Percentiles rank a stretch among this genome's conserved stretches.
Evolutionary conservation across 192 early-diverging fungal species (phyloP).

Genomic region (Glomus cerebriforme): DNA sequence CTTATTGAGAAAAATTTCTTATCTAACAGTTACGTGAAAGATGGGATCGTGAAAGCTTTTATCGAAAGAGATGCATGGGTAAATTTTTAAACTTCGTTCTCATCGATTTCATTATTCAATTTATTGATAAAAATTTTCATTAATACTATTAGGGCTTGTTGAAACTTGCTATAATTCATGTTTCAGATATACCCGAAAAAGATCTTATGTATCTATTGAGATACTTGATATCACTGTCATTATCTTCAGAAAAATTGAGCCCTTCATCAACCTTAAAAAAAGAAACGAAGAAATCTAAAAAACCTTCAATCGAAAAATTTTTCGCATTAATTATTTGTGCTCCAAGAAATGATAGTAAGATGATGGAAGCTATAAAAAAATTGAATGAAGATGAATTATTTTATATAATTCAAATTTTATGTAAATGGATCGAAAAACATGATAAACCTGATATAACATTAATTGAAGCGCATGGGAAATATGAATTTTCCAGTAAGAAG

Average conservation of each 20-base stretch:
- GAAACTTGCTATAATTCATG: background rate
- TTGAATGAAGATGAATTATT: slow-evolving; percentile 10
- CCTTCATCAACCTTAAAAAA: background rate
- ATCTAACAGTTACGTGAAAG: background rate
- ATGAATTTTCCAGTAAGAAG: background rate
- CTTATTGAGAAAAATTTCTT: slow-evolving; percentile 1
- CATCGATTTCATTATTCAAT: background rate
- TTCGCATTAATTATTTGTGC: background rate
- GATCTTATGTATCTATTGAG: slow-evolving; percentile 12
- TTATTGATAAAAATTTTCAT: background rate
- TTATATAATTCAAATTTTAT: background rate
- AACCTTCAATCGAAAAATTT: background rate
- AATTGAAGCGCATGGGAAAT: too few species aligned
- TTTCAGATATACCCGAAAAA: slow-evolving; percentile 3
- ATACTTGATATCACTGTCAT: background rate
- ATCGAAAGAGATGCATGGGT: slow-evolving; percentile 9
- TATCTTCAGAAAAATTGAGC: too few species aligned
- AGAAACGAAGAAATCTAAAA: background rate
- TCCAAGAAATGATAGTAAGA: slow-evolving; percentile 9
- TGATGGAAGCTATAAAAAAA: background rate
- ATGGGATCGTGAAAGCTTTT: slow-evolving; percentile 7
- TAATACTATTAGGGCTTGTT: background rate
- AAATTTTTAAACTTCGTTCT: background rate
- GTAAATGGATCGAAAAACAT: slow-evolving; percentile 4
- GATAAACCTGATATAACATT: background rate